A percentile compares a stretch with the other conserved stretches of the same genome.
phyloP scores from a whole-genome alignment of 352 stramenopile genomes.

The Thraustotheca clavata region DNA sequence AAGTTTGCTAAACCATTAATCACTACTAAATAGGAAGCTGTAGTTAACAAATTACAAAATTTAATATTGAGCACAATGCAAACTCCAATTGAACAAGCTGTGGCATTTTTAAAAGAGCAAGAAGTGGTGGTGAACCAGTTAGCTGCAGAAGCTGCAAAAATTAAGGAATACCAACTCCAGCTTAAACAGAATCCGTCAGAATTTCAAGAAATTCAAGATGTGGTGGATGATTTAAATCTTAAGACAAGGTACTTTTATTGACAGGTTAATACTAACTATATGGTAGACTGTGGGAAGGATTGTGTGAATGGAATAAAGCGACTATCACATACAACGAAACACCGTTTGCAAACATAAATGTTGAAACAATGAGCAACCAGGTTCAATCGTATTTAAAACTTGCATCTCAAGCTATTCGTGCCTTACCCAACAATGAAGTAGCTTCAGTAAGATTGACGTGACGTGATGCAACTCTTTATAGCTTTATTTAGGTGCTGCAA shows the following conservation, averaged over 20 bases:
- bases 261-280: neutral
- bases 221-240: conserved; percentile 74
- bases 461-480: neutral
- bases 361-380: conserved; percentile 78
- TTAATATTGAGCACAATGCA: conserved; percentile 67
- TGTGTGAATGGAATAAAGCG: conserved; percentile 79
- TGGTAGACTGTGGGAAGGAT: conserved; percentile 74
- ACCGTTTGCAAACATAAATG: conserved; percentile 85
- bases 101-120: conserved; percentile 64
- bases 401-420: conserved; percentile 78
- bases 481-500: conserved; percentile 45
- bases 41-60: conserved; percentile 81
- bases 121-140: conserved; percentile 62
- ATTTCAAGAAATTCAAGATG: conserved; percentile 84
- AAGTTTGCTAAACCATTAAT: neutral
- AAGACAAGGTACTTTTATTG: conserved; percentile 37
- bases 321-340: conserved; percentile 69
- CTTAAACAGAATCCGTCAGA: conserved; percentile 84
- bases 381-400: conserved; percentile 85
- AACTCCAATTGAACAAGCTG: conserved; percentile 59
- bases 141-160: conserved; percentile 71
- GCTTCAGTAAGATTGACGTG: conserved; percentile 32
- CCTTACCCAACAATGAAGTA: conserved; percentile 79
- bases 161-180: conserved; percentile 84
- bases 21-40: conserved; percentile 23